phyloP scores from a whole-genome alignment of 2,329 filamentous ascomycete species.

The Alternaria viburni region DNA sequence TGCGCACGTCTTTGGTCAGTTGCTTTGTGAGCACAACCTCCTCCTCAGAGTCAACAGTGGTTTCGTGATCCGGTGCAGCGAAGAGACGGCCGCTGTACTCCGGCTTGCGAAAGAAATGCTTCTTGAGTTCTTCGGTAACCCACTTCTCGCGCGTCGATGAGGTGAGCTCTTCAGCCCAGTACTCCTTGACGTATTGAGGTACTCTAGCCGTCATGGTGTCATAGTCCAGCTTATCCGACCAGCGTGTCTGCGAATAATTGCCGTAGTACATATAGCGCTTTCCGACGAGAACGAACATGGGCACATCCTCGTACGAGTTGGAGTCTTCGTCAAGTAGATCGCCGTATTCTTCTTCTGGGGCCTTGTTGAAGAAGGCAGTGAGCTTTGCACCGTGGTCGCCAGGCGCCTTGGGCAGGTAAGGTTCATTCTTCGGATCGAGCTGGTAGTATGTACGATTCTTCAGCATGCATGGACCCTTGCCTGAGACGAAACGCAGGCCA shows the following conservation, averaged over 20 bases:
- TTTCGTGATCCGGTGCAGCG: slow-evolving; percentile 15
- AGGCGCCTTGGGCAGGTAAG: slow-evolving; percentile 50
- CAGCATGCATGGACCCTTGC: slow-evolving; percentile 31
- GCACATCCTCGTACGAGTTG: slow-evolving; percentile 46
- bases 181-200: slow-evolving; percentile 46
- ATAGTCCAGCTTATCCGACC: slow-evolving; percentile 53
- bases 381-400: slow-evolving; percentile 56
- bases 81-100: slow-evolving; percentile 47
- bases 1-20: slow-evolving; percentile 40
- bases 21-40: slow-evolving; percentile 28
- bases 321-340: slow-evolving; percentile 27
- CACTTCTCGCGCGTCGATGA: slow-evolving; percentile 47
- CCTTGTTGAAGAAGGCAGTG: slow-evolving; percentile 54
- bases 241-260: slow-evolving; percentile 54
- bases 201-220: slow-evolving; percentile 50
- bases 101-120: slow-evolving; percentile 53
- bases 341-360: slow-evolving; percentile 35
- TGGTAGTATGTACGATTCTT: slow-evolving; percentile 51
- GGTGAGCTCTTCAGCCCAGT: slow-evolving; percentile 50
- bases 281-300: slow-evolving; percentile 49
- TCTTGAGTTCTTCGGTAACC: slow-evolving; percentile 50
- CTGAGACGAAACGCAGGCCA: slow-evolving; percentile 48
- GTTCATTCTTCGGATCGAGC: slow-evolving; percentile 48
- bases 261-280: slow-evolving; percentile 53
- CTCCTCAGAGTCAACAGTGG: slow-evolving; percentile 21